phyloP scores from a whole-genome alignment of 2,329 filamentous ascomycete species.

The Shiraia sp. region DNA sequence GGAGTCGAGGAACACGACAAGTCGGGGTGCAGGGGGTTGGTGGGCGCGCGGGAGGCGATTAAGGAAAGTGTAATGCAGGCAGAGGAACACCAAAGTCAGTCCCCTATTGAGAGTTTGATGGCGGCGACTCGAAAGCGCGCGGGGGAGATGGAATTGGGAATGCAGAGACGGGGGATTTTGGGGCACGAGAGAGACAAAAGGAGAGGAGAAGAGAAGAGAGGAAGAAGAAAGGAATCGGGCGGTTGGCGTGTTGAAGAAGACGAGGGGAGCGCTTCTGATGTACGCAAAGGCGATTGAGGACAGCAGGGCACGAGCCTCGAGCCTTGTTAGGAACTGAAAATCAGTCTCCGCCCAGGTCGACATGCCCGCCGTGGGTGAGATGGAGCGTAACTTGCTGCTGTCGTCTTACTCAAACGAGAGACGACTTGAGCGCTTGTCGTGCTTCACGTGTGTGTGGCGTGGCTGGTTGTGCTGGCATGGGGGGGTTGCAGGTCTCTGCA shows the following conservation, averaged over 20 bases:
- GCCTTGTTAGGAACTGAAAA: slow-evolving; percentile 41
- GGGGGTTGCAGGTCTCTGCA: no score
- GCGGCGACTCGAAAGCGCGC: slow-evolving; percentile 20
- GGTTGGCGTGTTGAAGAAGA: slow-evolving; percentile 23
- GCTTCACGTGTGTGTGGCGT: no score
- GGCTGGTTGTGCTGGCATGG: no score
- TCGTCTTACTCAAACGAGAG: no score
- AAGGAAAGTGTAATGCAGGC: slow-evolving; percentile 28
- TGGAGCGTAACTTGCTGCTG: no score
- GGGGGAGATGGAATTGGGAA: slow-evolving; percentile 29
- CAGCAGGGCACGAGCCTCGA: slow-evolving; percentile 39
- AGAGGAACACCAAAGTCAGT: slow-evolving; percentile 33
- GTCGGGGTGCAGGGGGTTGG: slow-evolving; percentile 27
- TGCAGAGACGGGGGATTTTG: slow-evolving; percentile 12
- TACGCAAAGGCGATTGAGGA: slow-evolving; percentile 40
- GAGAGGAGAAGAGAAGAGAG: slow-evolving; percentile 23
- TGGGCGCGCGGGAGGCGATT: slow-evolving; percentile 19
- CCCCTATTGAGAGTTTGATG: slow-evolving; percentile 33
- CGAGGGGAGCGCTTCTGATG: slow-evolving; percentile 24
- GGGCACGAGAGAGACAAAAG: slow-evolving; percentile 29
- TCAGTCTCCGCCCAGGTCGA: slow-evolving; percentile 37
- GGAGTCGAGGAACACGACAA: slow-evolving; percentile 40
- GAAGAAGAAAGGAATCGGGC: slow-evolving; percentile 23
- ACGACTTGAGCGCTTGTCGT: no score
- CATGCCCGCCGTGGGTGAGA: no score